phyloP scores from a whole-genome alignment of 805 yeast species.

The Starmera quercuum region DNA sequence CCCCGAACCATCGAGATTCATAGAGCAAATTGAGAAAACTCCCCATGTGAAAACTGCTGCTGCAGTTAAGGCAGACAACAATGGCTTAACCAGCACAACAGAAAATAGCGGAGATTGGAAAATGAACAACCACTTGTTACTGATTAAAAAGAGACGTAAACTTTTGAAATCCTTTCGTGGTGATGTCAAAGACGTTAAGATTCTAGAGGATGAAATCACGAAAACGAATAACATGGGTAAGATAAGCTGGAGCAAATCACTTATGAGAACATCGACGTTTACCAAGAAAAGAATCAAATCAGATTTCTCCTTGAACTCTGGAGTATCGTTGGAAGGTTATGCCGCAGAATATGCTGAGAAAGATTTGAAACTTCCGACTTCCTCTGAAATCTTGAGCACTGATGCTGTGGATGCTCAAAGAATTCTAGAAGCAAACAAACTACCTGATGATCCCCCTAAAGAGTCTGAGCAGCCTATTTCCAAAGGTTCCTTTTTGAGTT shows the following conservation, averaged over 20 bases:
- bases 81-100: not conserved
- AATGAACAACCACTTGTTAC: not conserved
- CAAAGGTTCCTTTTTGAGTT: slow-evolving; percentile 1
- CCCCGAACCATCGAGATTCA: not conserved
- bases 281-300: not conserved
- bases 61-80: too few relatives aligned
- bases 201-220: not conserved
- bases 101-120: not conserved
- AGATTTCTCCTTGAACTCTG: slow-evolving; percentile 15
- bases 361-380: slow-evolving; percentile 7
- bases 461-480: not conserved
- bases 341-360: slow-evolving; percentile 10
- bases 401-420: slow-evolving; percentile 8
- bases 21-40: not conserved
- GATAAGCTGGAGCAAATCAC: slow-evolving; percentile 7
- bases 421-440: slow-evolving; percentile 1
- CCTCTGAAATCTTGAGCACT: slow-evolving; percentile 2
- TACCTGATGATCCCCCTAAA: too few relatives aligned
- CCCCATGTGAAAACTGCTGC: not conserved
- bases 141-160: not conserved
- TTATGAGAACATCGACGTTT: not conserved
- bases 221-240: not conserved
- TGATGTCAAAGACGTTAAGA: not conserved
- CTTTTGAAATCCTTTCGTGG: too few relatives aligned
- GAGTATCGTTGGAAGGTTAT: slow-evolving; percentile 14